Percentiles rank a stretch among this genome's conserved stretches.
Conservation (phyloP, 177 flowering plant genomes). For the Vitis hybrid region DNA sequence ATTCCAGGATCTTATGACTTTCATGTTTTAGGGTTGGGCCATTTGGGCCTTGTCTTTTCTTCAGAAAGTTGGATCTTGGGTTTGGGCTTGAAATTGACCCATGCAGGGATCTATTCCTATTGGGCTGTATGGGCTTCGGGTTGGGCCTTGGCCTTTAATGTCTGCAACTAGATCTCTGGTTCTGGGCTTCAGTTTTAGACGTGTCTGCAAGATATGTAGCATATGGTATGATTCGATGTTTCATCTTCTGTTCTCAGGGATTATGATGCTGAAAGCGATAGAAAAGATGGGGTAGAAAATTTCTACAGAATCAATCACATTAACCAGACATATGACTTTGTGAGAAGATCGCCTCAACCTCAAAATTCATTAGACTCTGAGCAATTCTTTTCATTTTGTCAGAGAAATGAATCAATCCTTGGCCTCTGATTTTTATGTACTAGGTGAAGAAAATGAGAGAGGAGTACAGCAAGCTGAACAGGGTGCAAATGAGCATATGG, state of each 20-base stretch:
- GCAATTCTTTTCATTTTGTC: slow-evolving; percentile 3
- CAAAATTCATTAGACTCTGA: neutral
- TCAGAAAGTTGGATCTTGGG: too few relatives aligned
- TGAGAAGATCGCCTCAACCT: slow-evolving; percentile 19
- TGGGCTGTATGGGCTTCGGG: too few relatives aligned
- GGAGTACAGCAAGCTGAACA: slow-evolving; percentile 50
- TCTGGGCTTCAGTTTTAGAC: too few relatives aligned
- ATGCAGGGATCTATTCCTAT: too few relatives aligned
- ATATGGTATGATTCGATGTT: too few relatives aligned
- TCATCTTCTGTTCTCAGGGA: slow-evolving; percentile 32
- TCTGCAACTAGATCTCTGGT: too few relatives aligned
- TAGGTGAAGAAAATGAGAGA: slow-evolving; percentile 65
- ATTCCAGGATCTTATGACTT: too few relatives aligned
- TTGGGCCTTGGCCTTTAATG: too few relatives aligned
- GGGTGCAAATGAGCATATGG: slow-evolving; percentile 70
- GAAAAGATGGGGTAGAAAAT: slow-evolving; percentile 49
- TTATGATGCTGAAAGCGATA: slow-evolving; percentile 53
- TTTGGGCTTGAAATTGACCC: too few relatives aligned
- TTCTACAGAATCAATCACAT: slow-evolving; percentile 56
- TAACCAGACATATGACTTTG: slow-evolving; percentile 56
- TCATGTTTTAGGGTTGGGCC: too few relatives aligned
- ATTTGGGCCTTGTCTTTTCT: too few relatives aligned
- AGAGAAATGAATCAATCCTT: neutral
- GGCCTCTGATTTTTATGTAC: neutral
- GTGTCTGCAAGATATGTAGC: too few relatives aligned